These are phyloP conservation scores for Starmera pachycereana DNA, from an alignment of 805 yeast species.

Conservation along the genomic window DNA sequence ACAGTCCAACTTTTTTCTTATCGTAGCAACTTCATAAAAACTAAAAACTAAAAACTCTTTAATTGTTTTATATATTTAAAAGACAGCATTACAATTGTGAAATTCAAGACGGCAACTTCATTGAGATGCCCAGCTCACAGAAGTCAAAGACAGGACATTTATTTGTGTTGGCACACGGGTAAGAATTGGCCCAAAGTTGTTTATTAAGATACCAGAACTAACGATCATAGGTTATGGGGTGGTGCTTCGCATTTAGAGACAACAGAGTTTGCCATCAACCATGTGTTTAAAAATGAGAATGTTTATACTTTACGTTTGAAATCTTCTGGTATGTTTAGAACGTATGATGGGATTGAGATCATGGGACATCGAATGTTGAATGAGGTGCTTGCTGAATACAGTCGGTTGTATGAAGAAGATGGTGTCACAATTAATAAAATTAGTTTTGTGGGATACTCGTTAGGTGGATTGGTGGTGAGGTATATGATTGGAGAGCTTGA, in stretches of 20 bases:
- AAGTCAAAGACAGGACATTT: slow-evolving; percentile 33
- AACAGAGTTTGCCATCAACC: slow-evolving; percentile 31
- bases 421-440: slow-evolving; percentile 35
- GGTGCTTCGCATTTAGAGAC: slow-evolving; percentile 46
- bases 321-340: slow-evolving; percentile 58
- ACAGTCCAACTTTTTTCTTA: no score
- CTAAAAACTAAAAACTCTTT: no score
- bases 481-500: slow-evolving; percentile 67
- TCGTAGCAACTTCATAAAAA: no score
- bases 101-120: no score
- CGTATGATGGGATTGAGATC: slow-evolving; percentile 77
- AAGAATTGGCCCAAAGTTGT: slow-evolving; percentile 15
- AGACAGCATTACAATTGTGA: no score
- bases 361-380: slow-evolving; percentile 61
- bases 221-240: slow-evolving; percentile 43
- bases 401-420: slow-evolving; percentile 21
- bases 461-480: slow-evolving; percentile 80
- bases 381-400: slow-evolving; percentile 45
- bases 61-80: no score
- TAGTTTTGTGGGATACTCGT: slow-evolving; percentile 77
- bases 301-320: slow-evolving; percentile 39
- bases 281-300: slow-evolving; percentile 29
- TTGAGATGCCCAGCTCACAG: background rate
- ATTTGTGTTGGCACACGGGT: slow-evolving; percentile 70
- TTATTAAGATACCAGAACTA: background rate